Evolutionary conservation across 441 rosid genomes (phyloP), one percentile per base, ranked within the genome.

Genomic region (Adansonia grandidieri): DNA sequence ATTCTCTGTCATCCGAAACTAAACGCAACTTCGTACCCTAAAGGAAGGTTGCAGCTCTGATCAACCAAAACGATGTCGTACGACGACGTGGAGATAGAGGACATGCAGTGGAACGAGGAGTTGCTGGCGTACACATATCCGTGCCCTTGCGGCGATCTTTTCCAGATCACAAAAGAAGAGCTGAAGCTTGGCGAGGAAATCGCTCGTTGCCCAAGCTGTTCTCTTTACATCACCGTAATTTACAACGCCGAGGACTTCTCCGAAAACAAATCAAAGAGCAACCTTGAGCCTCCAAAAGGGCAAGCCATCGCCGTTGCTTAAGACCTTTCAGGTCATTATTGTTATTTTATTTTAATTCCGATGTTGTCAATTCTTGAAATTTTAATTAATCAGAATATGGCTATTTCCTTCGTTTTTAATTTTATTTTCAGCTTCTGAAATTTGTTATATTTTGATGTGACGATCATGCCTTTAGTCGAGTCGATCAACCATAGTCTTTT

Each of bases 1-100:
- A 1, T 40, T 42, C 11, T 60, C 10, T 37, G 40, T 69, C 73
- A 47, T 19, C 56, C 54, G 9, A 3, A 44, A 4, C 51, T 9
- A 53, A 1, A 45, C 56, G 15, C 32, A 47, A 11, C 32, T 1
- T 20, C 37, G 54, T 15, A 45, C 9, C 60, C 0, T 2, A 10
- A 3, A 50, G 6, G 5, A 13, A 0, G 6, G 32, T 28, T 9
- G 60, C 58, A 50, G 15, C 74, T 50, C 14, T 8, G 22, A 70
- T 70, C 13, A 7, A 6, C 15, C 2, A 19, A 13, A 19, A 78
- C 79, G 82, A 96, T 94, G 97, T 94, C 99, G 51, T 96, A 94
- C 91, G 98, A 93, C 84, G 98, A 96, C 60, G 97, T 96, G 20
- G 98, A 94, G 89, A 92, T 96, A 65, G 98, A 96, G 68, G 98